phyloP scores from a whole-genome alignment of 352 stramenopile species.

The Peronospora belbahrii region DNA sequence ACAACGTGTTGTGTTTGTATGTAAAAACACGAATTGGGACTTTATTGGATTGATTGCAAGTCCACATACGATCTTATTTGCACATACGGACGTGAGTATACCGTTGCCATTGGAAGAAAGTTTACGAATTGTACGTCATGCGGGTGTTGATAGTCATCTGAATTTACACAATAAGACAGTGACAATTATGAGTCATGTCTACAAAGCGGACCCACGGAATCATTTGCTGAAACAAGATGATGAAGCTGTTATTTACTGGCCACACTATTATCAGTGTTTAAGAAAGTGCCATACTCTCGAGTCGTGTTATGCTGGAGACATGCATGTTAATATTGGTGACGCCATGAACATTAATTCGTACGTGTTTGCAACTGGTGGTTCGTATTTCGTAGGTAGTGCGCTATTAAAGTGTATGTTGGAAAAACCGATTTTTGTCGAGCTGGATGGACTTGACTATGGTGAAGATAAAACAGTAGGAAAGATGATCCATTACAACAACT shows the following conservation, averaged over 20 bases:
- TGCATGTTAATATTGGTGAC: slow-evolving; percentile 73
- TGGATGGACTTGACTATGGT: slow-evolving; percentile 60
- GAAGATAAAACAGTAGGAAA: slow-evolving; percentile 78
- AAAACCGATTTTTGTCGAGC: slow-evolving; percentile 49
- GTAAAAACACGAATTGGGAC: slow-evolving; percentile 73
- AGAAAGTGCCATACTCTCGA: slow-evolving; percentile 58
- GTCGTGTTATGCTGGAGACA: slow-evolving; percentile 67
- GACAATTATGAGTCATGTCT: slow-evolving; percentile 69
- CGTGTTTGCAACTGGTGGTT: slow-evolving; percentile 68
- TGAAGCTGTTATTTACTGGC: slow-evolving; percentile 67
- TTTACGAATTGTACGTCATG: slow-evolving; percentile 51
- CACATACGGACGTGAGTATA: slow-evolving; percentile 54
- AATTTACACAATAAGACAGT: slow-evolving; percentile 81
- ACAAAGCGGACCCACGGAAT: slow-evolving; percentile 34
- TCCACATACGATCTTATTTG: slow-evolving; percentile 60
- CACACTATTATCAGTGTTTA: slow-evolving; percentile 73
- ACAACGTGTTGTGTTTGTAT: slow-evolving; percentile 60
- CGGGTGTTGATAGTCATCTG: slow-evolving; percentile 58
- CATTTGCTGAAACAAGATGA: slow-evolving; percentile 74
- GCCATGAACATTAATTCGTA: slow-evolving; percentile 61
- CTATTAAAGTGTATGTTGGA: slow-evolving; percentile 60
- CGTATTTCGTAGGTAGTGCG: slow-evolving; percentile 66
- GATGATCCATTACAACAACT: slow-evolving; percentile 80
- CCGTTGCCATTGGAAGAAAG: slow-evolving; percentile 41
- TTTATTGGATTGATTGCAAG: slow-evolving; percentile 59